phyloP scores from a whole-genome alignment of 78 protist genomes.

The Speleostelium caveatum region DNA sequence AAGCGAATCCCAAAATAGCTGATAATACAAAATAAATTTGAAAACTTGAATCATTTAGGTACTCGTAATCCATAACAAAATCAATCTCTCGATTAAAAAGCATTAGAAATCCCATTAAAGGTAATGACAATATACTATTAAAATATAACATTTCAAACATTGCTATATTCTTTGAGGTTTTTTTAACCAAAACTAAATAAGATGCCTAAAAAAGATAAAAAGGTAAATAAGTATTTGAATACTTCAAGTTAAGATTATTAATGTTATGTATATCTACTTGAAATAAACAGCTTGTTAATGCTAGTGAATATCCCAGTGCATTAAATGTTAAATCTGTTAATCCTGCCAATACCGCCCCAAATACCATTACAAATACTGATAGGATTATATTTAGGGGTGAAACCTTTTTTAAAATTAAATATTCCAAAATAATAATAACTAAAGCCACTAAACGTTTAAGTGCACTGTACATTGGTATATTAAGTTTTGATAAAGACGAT shows the following conservation, averaged over 20 bases:
- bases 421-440: slow-evolving; percentile 50
- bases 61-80: background rate
- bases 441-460: slow-evolving; percentile 61
- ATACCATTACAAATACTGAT: slow-evolving; percentile 55
- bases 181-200: slow-evolving; percentile 60
- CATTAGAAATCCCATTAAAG: slow-evolving; percentile 26
- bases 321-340: slow-evolving; percentile 48
- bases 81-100: background rate
- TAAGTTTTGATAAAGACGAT: slow-evolving; percentile 28
- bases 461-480: slow-evolving; percentile 80
- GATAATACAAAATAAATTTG: slow-evolving; percentile 30
- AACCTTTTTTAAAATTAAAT: slow-evolving; percentile 39
- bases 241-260: background rate
- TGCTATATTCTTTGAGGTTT: slow-evolving; percentile 28
- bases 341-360: slow-evolving; percentile 65
- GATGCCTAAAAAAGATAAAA: no score
- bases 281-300: slow-evolving; percentile 52
- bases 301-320: slow-evolving; percentile 39
- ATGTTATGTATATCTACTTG: slow-evolving; percentile 6
- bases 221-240: background rate
- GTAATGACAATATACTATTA: slow-evolving; percentile 55
- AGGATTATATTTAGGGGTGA: slow-evolving; percentile 35
- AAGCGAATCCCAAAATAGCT: slow-evolving; percentile 45
- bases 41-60: slow-evolving; percentile 15
- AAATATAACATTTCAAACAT: slow-evolving; percentile 68